Evolutionary conservation across 306 rosid species (phyloP).

Genomic region (Hippophae rhamnoides): DNA sequence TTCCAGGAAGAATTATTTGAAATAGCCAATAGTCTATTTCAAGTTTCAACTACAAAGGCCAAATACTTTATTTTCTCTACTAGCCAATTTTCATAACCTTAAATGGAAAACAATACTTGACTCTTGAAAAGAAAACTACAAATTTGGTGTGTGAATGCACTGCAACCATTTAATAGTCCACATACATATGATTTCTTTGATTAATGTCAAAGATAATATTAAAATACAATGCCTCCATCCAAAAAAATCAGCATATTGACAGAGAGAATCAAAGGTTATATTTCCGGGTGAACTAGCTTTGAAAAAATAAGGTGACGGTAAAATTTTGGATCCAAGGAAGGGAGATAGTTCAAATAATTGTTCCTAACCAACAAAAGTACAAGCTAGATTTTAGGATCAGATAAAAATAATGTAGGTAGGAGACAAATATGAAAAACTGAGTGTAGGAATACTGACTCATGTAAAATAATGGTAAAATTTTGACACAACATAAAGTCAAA

Average conservation of each 20-base stretch:
- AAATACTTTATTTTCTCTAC: no score
- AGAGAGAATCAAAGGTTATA: not conserved
- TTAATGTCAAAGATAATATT: not conserved
- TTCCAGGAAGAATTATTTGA: no score
- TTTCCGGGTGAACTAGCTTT: constrained; percentile 38
- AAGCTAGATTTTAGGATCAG: constrained; percentile 1
- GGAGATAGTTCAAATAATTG: constrained; percentile 92
- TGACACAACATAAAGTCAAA: no score
- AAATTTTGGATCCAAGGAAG: constrained; percentile 89
- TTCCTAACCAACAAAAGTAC: constrained; percentile 36
- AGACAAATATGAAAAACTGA: not conserved
- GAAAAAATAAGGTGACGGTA: constrained; percentile 95
- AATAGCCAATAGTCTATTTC: no score
- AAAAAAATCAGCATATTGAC: not conserved
- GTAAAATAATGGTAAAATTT: no score
- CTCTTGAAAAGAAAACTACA: no score
- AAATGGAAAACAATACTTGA: no score
- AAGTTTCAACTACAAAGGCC: no score
- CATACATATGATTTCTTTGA: not conserved
- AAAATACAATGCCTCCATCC: not conserved
- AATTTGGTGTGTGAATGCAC: no score
- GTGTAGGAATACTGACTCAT: no score
- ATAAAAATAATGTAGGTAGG: not conserved
- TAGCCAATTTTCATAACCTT: no score
- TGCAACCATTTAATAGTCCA: not conserved